Evolutionary conservation across 768 basidiomycete genomes (phyloP).

Genomic region (Clitopilus hobsonii): DNA sequence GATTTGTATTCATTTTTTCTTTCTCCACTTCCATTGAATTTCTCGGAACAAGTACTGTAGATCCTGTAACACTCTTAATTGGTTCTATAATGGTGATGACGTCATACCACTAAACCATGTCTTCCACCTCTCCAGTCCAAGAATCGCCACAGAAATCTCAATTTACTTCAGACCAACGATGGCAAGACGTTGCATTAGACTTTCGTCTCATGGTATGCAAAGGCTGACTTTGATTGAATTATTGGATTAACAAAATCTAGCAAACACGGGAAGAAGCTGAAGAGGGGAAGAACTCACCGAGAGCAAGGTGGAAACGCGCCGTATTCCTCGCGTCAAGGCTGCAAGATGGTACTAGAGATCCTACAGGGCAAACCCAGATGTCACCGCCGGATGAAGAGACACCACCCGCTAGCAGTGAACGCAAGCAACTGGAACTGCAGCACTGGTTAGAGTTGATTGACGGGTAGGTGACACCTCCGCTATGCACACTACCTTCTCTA

Average conservation of each 20-base stretch:
- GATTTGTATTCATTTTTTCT: not conserved
- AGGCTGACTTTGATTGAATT: not conserved
- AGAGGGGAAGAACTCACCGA: conserved; percentile 39
- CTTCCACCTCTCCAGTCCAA: not conserved
- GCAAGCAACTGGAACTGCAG: conserved; percentile 52
- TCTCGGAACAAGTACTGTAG: not conserved
- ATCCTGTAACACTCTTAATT: conserved; percentile 35
- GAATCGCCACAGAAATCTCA: not conserved
- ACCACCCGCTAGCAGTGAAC: conserved; percentile 21
- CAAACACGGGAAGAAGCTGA: conserved; percentile 36
- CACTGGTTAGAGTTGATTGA: conserved; percentile 65
- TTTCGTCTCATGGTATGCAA: not conserved
- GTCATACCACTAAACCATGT: conserved; percentile 12
- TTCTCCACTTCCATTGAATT: not conserved
- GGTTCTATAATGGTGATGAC: conserved; percentile 27
- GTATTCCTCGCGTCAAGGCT: conserved; percentile 35
- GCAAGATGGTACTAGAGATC: conserved; percentile 36
- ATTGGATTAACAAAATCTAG: conserved; percentile 14
- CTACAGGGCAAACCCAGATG: conserved; percentile 22
- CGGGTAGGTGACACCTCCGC: conserved; percentile 28
- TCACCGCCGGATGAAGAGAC: not conserved
- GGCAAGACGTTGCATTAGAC: not conserved
- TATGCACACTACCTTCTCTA: not conserved
- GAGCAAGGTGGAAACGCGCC: conserved; percentile 44
- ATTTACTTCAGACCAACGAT: not conserved